Evolutionary conservation across 306 rosid genomes (phyloP).

Genomic region (Glycine tomentella): DNA sequence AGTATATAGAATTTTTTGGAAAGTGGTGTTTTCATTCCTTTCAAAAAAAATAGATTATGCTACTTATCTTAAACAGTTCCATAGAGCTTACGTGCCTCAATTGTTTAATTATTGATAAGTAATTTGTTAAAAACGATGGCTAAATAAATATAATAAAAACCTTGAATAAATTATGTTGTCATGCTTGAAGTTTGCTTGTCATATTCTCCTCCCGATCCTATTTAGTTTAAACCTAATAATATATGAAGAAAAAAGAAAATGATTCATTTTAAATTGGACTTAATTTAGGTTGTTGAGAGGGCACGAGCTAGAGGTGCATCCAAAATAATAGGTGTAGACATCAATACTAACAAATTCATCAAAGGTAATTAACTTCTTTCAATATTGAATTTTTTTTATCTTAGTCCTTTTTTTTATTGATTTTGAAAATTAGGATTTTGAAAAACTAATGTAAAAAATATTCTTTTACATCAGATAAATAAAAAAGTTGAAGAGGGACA

Average conservation of each 20-base stretch:
- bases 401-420: no score
- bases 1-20: no score
- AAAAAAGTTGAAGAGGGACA: no score
- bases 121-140: not conserved
- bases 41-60: no score
- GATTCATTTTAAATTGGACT: not conserved
- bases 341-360: slow-evolving; percentile 44
- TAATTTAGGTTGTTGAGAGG: slow-evolving; percentile 78
- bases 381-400: no score
- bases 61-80: not conserved
- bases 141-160: not conserved
- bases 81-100: not conserved
- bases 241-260: not conserved
- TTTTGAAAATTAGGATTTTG: no score
- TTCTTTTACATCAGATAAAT: no score
- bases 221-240: not conserved
- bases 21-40: no score
- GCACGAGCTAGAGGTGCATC: slow-evolving; percentile 85
- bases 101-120: no score
- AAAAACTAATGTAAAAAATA: no score
- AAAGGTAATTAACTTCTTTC: no score
- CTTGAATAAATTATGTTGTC: not conserved
- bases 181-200: not conserved
- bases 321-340: slow-evolving; percentile 92
- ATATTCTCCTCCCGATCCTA: not conserved